Conservation (phyloP, 768 basidiomycete genomes). For the Xanthoconium stramineum region DNA sequence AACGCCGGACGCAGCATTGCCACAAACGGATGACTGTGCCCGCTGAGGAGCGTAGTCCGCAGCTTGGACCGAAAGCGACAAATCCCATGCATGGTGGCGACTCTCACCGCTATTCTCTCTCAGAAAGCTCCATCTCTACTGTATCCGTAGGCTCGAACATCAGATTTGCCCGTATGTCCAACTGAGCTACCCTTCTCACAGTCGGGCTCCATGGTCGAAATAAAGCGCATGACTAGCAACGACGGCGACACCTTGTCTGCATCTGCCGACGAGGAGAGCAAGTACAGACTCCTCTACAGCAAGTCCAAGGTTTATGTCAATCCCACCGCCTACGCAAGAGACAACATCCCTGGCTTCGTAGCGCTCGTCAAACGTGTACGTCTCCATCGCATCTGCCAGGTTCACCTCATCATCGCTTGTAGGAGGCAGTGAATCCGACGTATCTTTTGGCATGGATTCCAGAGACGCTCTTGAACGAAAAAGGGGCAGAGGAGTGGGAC, state of each 20-base stretch:
- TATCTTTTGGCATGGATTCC: constrained; percentile 94
- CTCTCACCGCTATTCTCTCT: constrained; percentile 32
- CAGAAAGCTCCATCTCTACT: constrained; percentile 46
- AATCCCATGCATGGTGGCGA: constrained; percentile 18
- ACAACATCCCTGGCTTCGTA: constrained; percentile 93
- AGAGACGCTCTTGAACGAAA: constrained; percentile 77
- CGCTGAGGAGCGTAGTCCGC: constrained; percentile 3
- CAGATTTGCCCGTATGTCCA: not conserved
- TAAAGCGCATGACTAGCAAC: constrained; percentile 41
- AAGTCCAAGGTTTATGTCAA: constrained; percentile 96
- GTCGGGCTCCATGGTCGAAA: constrained; percentile 73
- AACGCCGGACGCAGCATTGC: constrained; percentile 5
- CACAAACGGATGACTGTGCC: constrained; percentile 22
- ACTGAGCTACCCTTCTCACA: constrained; percentile 16
- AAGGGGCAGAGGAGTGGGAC: constrained; percentile 80
- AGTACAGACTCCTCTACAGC: constrained; percentile 76
- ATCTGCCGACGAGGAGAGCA: constrained; percentile 48
- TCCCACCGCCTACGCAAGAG: constrained; percentile 85
- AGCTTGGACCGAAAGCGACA: constrained; percentile 3
- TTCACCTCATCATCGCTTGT: constrained; percentile 11
- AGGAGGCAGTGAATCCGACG: constrained; percentile 74
- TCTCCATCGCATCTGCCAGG: constrained; percentile 13
- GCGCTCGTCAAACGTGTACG: constrained; percentile 85
- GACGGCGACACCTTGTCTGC: constrained; percentile 11
- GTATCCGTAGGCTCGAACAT: constrained; percentile 40